phyloP scores from a whole-genome alignment of 805 yeast genomes.

The Yueomyces sp. region DNA sequence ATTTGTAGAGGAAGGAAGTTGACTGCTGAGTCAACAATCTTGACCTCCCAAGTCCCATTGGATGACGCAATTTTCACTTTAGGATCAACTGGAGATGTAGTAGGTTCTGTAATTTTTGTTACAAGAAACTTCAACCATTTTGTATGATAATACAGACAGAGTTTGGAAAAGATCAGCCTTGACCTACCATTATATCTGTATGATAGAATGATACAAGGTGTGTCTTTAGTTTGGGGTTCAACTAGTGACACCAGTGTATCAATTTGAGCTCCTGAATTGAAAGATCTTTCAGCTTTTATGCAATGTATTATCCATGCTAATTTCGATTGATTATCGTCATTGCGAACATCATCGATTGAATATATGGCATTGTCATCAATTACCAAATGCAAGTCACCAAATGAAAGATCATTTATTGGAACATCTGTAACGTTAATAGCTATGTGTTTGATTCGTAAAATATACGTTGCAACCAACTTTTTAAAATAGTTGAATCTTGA shows the following conservation, averaged over 20 bases:
- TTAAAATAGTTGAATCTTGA: not conserved
- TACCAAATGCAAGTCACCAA: conserved; percentile 9
- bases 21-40: conserved; percentile 37
- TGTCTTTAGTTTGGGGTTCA: too few species aligned
- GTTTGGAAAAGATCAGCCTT: conserved; percentile 34
- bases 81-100: not conserved
- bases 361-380: conserved; percentile 6
- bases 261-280: too few species aligned
- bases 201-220: too few species aligned
- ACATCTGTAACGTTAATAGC: conserved; percentile 5
- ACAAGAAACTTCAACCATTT: conserved; percentile 30
- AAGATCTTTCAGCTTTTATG: too few species aligned
- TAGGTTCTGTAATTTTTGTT: not conserved
- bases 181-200: conserved; percentile 14
- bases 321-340: too few species aligned
- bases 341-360: too few species aligned
- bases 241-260: too few species aligned
- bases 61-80: too few species aligned
- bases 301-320: too few species aligned
- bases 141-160: conserved; percentile 44
- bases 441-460: conserved; percentile 5
- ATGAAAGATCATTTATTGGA: conserved; percentile 2
- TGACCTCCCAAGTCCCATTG: conserved; percentile 9
- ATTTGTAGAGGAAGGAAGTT: conserved; percentile 55
- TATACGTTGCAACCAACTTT: conserved; percentile 10